Evolutionary conservation across 352 stramenopile genomes (phyloP).

Genomic region (Pythium vanterpoolii): DNA sequence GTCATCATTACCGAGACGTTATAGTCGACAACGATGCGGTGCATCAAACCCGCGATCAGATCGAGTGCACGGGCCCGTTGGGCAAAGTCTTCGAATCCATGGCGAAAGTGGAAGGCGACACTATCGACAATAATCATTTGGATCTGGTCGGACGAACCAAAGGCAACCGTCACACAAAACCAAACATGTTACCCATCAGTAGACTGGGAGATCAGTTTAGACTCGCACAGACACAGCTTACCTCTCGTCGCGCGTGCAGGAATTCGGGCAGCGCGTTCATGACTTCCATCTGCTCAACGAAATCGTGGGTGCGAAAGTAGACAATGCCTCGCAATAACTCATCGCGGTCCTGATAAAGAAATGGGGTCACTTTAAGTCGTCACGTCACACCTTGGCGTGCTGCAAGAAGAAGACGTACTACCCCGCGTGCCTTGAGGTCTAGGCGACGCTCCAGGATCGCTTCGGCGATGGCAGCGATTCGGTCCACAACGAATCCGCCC

Average conservation of each 20-base stretch:
- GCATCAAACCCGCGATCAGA: slow-evolving; percentile 66
- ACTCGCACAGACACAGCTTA: slow-evolving; percentile 3
- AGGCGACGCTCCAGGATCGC: slow-evolving; percentile 43
- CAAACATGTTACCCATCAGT: not conserved
- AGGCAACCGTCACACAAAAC: not conserved
- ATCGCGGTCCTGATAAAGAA: slow-evolving; percentile 49
- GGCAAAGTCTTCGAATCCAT: slow-evolving; percentile 74
- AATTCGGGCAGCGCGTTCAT: slow-evolving; percentile 68
- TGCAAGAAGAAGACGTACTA: slow-evolving; percentile 5
- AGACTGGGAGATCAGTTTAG: not conserved
- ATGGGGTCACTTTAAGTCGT: not conserved
- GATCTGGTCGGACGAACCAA: slow-evolving; percentile 44
- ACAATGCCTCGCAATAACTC: slow-evolving; percentile 76
- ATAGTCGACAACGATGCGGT: slow-evolving; percentile 43
- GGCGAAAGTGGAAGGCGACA: slow-evolving; percentile 93
- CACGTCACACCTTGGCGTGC: not conserved
- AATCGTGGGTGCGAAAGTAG: slow-evolving; percentile 85
- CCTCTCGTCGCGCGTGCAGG: slow-evolving; percentile 38
- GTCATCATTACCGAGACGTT: slow-evolving; percentile 37
- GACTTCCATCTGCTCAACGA: slow-evolving; percentile 87
- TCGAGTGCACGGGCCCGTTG: slow-evolving; percentile 68
- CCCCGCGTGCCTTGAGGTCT: slow-evolving; percentile 48
- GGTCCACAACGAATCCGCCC: slow-evolving; percentile 90
- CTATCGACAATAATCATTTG: slow-evolving; percentile 92
- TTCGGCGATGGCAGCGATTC: slow-evolving; percentile 80